Base-by-base conservation (phyloP, 768 basidiomycete genomes). In the Cyathus striatus region DNA sequence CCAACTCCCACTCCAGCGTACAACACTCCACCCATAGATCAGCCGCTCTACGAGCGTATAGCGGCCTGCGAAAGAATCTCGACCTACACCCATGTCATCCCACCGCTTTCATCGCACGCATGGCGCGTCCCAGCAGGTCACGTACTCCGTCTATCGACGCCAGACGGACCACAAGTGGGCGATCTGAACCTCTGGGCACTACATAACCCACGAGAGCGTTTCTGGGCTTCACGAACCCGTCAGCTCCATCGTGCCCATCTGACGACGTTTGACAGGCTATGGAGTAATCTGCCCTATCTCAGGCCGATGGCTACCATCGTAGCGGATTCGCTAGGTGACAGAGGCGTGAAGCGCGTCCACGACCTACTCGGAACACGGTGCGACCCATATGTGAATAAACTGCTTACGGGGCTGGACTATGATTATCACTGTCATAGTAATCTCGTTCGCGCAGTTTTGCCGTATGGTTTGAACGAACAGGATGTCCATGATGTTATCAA, bases 371-470 rank as follows among this genome's bases (percentile, higher is more conserved):
- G 35, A 18, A 36, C 35, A 10, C 35, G 35, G 35, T 36, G 35
- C 17, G 35, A 36, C 17, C 35, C 35, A 36, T 36, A 36, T 18
- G 35, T 36, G 10, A 36, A 36, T 36, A 36, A 36, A 18, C 35
- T 36, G 13, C 17, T 36, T 10, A 36, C 35, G 9, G 17, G 35
- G 20, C 35, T 13, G 13, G 35, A 36, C 17, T 36, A 36, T 18
- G 35, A 36, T 18, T 36, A 36, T 18, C 35, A 36, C 35, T 36
- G 35, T 36, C 35, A 36, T 18, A 36, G 35, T 18, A 36, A 36
- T 18, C 35, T 36, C 17, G 35, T 36, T 9, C 35, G 35, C 13
- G 35, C 35, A 10, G 17, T 36, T 14, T 9, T 2, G 12, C 35
- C 35, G 10, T 36, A 14, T 9, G 35, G 35, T 9, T 18, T 36